Percentiles rank a stretch among this genome's conserved stretches.
These are phyloP conservation scores for Phaeoacremonium minimum DNA, from an alignment of 2,329 filamentous ascomycete species.

Conservation along the genomic window DNA sequence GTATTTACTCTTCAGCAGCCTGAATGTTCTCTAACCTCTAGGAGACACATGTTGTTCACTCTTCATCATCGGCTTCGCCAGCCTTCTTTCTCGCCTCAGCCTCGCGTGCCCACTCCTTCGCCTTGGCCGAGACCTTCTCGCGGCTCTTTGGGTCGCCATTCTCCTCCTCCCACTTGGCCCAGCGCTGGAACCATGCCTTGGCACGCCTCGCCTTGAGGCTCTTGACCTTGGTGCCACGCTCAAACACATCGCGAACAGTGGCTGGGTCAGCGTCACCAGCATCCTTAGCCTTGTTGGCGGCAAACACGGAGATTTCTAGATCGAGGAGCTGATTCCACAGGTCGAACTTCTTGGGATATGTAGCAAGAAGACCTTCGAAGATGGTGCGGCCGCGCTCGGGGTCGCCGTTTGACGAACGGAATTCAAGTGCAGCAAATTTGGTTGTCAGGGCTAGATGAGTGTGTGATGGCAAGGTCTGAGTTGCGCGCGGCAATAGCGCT, in stretches of 20 bases:
- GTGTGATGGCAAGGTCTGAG: conserved; percentile 71
- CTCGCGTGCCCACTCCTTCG: conserved; percentile 63
- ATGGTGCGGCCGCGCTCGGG: conserved; percentile 90
- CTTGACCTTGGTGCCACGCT: conserved; percentile 67
- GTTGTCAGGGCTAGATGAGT: conserved; percentile 67
- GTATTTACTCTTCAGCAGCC: too few relatives aligned
- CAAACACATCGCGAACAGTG: conserved; percentile 72
- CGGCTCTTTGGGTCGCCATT: conserved; percentile 65
- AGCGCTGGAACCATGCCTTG: conserved; percentile 85
- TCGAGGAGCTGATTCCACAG: conserved; percentile 91
- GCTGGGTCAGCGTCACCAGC: conserved; percentile 41
- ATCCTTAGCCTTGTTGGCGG: conserved; percentile 50
- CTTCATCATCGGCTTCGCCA: conserved; percentile 18
- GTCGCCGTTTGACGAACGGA: conserved; percentile 76
- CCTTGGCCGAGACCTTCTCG: conserved; percentile 66
- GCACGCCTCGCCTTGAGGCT: conserved; percentile 78
- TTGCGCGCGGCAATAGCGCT: conserved; percentile 74
- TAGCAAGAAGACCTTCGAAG: conserved; percentile 81
- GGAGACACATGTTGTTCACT: conserved; percentile 11
- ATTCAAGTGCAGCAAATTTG: conserved; percentile 90
- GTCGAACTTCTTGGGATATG: conserved; percentile 85
- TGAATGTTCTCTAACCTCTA: too few relatives aligned
- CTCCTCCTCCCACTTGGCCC: conserved; percentile 83
- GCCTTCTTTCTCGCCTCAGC: conserved; percentile 32
- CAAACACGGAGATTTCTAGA: conserved; percentile 65